phyloP scores from a whole-genome alignment of 2,329 filamentous ascomycete genomes.

The Aspergillus fijiensis region DNA sequence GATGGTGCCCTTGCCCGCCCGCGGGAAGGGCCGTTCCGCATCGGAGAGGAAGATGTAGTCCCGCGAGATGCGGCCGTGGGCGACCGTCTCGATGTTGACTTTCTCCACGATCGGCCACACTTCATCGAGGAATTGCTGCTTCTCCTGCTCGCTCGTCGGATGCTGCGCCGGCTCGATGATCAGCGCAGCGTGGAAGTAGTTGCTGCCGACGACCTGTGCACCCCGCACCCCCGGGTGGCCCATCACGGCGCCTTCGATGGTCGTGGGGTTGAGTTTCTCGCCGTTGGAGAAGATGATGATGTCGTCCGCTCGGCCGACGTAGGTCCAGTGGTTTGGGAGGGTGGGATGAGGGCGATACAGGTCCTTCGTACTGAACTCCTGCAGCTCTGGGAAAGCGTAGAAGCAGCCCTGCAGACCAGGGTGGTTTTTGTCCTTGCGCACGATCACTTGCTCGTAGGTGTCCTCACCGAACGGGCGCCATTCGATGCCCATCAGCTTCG shows the following conservation, averaged over 20 bases:
- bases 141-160: background rate
- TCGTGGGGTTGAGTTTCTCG: conserved; percentile 21
- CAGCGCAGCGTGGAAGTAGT: conserved; percentile 18
- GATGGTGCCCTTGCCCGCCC: conserved; percentile 9
- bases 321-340: conserved; percentile 25
- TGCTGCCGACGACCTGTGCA: conserved; percentile 19
- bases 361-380: conserved; percentile 27
- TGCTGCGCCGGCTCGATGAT: conserved; percentile 14
- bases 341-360: conserved; percentile 21
- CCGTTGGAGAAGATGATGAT: conserved; percentile 25
- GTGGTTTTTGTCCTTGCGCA: conserved; percentile 29
- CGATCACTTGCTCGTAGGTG: conserved; percentile 38
- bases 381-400: conserved; percentile 31
- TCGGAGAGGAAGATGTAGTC: conserved; percentile 6
- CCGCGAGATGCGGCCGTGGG: conserved; percentile 6
- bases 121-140: conserved; percentile 8
- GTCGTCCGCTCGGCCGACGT: conserved; percentile 25
- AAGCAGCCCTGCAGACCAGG: conserved; percentile 25
- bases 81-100: conserved; percentile 4
- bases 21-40: conserved; percentile 3
- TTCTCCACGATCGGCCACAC: conserved; percentile 11
- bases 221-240: conserved; percentile 17
- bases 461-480: conserved; percentile 23
- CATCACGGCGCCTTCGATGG: conserved; percentile 17
- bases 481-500: conserved; percentile 21